These are phyloP conservation scores for Sporobolus alterniflorus DNA, from an alignment of 202 grass and related monocot genomes.

Conservation along the genomic window DNA sequence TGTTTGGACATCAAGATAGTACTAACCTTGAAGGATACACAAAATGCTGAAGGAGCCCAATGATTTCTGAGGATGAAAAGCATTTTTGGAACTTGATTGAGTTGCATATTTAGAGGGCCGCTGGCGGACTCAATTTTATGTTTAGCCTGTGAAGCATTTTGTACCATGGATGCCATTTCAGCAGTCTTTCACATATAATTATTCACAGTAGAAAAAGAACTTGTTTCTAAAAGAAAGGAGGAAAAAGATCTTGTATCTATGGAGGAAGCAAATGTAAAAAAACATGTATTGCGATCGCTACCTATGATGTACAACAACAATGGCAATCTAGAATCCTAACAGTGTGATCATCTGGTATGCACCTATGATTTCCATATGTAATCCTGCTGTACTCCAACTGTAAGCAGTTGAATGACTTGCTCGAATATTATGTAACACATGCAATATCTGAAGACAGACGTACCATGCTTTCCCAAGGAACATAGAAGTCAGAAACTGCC, in stretches of 20 bases:
- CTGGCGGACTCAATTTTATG: constrained; percentile 93
- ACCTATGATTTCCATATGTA: not conserved
- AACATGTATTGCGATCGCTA: not conserved
- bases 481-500: constrained; percentile 96
- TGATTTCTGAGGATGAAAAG: constrained; percentile 71
- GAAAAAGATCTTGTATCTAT: not conserved
- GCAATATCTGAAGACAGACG: not conserved
- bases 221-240: too few species aligned
- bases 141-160: constrained; percentile 66
- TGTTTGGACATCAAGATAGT: not conserved
- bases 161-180: not conserved
- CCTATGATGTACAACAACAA: not conserved
- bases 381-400: not conserved
- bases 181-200: not conserved
- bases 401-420: constrained; percentile 10
- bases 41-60: constrained; percentile 87
- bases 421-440: not conserved
- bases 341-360: not conserved
- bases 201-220: not conserved
- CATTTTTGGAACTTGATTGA: constrained; percentile 97
- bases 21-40: constrained; percentile 93
- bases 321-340: not conserved
- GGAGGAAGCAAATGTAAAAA: not conserved
- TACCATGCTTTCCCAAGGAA: constrained; percentile 97
- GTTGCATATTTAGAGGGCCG: constrained; percentile 88